Percentiles rank a stretch among this genome's conserved stretches.
These are phyloP conservation scores for Citrus glauca DNA, from an alignment of 345 rosid species.

Conservation along the genomic window DNA sequence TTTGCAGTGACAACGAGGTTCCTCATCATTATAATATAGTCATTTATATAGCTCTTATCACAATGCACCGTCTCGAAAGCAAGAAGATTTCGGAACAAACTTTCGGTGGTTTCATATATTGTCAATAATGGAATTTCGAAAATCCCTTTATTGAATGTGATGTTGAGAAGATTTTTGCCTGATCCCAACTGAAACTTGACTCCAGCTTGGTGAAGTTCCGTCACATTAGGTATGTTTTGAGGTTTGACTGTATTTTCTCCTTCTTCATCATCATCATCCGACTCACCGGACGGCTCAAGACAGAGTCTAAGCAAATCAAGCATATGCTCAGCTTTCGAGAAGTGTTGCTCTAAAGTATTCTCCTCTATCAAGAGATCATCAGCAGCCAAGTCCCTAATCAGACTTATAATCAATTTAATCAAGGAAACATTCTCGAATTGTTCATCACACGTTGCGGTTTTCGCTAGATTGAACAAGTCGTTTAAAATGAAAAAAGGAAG, in stretches of 20 bases:
- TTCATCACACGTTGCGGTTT: too few relatives aligned
- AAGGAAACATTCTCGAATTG: background rate
- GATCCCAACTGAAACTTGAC: background rate
- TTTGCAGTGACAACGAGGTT: slow-evolving; percentile 5
- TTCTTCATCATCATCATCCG: too few relatives aligned
- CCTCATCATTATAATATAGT: slow-evolving; percentile 3
- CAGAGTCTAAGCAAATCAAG: background rate
- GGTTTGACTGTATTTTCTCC: background rate
- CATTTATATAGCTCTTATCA: background rate
- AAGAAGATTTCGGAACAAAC: background rate
- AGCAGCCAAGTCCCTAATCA: background rate
- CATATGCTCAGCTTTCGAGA: background rate
- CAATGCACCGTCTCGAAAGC: background rate
- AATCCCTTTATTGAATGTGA: background rate
- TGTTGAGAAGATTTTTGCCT: background rate
- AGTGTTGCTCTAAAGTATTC: background rate
- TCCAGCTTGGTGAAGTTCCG: background rate
- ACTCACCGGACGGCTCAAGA: background rate
- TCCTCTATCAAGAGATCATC: background rate
- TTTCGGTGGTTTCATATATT: background rate
- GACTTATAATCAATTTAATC: background rate
- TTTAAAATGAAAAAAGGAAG: slow-evolving; percentile 24
- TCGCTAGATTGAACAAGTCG: background rate
- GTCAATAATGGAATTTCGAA: background rate
- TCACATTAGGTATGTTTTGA: background rate